A percentile compares a stretch with the other conserved stretches of the same genome.
These are phyloP conservation scores for Fusarium pininemorale DNA, from an alignment of 2,329 filamentous ascomycete species.

Conservation along the genomic window DNA sequence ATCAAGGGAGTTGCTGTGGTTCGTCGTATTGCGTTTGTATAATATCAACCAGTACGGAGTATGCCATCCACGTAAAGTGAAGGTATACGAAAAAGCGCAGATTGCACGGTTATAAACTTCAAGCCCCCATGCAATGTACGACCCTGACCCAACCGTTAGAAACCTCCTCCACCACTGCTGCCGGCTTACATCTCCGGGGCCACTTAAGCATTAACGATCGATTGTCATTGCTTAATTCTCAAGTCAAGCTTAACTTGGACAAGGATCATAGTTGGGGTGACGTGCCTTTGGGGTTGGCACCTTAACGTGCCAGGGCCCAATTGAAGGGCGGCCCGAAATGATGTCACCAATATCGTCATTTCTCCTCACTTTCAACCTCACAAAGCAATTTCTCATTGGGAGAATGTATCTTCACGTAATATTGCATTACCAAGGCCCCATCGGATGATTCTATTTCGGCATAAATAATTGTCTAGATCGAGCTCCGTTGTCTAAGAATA, in stretches of 20 bases:
- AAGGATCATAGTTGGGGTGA: constrained; percentile 16
- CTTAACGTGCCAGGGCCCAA: constrained; percentile 14
- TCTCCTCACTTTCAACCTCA: background rate
- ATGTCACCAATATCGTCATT: constrained; percentile 40
- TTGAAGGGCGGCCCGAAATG: constrained; percentile 10
- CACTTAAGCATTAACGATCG: background rate
- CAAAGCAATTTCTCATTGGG: constrained; percentile 6
- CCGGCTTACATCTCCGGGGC: constrained; percentile 2
- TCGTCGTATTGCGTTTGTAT: background rate
- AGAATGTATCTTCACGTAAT: constrained; percentile 17
- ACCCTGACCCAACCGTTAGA: background rate
- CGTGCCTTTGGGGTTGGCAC: constrained; percentile 1
- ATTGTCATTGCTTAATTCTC: constrained; percentile 8
- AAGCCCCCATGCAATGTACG: background rate
- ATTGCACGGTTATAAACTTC: constrained; percentile 15
- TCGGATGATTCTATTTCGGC: background rate
- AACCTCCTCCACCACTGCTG: constrained; percentile 1
- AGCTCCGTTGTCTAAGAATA: background rate
- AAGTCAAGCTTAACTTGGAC: constrained; percentile 11
- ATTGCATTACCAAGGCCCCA: background rate
- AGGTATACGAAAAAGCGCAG: background rate
- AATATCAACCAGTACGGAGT: background rate
- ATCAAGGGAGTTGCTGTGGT: background rate
- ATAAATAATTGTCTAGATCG: background rate
- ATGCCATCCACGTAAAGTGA: background rate